phyloP scores from a whole-genome alignment of 179 eudicot genomes.

The Heliamphora pulchella region DNA sequence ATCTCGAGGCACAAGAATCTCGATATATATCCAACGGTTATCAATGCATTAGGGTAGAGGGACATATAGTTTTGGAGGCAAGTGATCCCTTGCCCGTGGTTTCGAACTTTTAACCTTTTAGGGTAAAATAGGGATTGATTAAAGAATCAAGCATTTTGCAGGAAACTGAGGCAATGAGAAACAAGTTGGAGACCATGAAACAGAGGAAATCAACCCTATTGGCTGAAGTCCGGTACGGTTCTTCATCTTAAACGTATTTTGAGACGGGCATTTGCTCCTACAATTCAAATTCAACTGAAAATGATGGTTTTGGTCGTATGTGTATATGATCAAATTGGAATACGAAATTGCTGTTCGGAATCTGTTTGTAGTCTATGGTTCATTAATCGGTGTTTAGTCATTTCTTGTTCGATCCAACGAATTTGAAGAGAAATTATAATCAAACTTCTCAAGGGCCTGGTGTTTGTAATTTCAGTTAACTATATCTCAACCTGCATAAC shows the following conservation, averaged over 20 bases:
- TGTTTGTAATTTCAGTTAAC: not conserved
- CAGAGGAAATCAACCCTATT: constrained; percentile 27
- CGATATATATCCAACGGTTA: too few species aligned
- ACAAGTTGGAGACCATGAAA: constrained; percentile 28
- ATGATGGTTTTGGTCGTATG: not conserved
- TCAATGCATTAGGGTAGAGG: too few species aligned
- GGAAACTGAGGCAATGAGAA: constrained; percentile 27
- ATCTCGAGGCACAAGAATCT: too few species aligned
- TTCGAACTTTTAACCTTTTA: not conserved
- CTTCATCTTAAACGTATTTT: not conserved
- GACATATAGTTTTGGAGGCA: too few species aligned
- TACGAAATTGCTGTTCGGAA: not conserved
- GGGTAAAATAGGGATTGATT: not conserved
- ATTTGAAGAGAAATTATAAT: not conserved
- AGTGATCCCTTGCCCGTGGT: too few species aligned
- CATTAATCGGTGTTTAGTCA: not conserved
- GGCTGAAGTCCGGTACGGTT: constrained; percentile 42
- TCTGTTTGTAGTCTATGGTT: not conserved
- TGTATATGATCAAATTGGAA: not conserved
- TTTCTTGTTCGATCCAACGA: not conserved
- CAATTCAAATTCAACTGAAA: not conserved
- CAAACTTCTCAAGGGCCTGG: not conserved
- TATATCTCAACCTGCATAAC: not conserved
- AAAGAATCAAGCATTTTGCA: constrained; percentile 15
- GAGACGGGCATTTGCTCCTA: not conserved